These are phyloP conservation scores for Pilaira anomala DNA, from an alignment of 192 early-diverging fungal species.

Conservation along the genomic window DNA sequence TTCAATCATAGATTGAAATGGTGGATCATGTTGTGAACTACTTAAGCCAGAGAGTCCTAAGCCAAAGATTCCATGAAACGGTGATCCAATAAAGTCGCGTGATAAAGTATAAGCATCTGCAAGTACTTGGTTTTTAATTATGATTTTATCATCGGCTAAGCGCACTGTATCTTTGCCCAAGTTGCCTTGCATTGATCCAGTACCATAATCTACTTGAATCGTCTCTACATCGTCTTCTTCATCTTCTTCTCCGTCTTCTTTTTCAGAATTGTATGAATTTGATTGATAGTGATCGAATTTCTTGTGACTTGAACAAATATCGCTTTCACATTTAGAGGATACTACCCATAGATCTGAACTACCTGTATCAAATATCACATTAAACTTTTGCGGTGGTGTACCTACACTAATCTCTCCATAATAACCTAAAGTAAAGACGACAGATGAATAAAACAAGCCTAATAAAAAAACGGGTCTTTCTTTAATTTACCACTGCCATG, in stretches of 20 bases:
- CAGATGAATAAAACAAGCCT: too few relatives aligned
- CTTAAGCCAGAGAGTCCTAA: conserved; percentile 15
- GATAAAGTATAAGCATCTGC: conserved; percentile 19
- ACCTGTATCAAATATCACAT: conserved; percentile 72
- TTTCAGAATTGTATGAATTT: conserved; percentile 12
- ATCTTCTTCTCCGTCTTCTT: background rate
- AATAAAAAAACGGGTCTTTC: background rate
- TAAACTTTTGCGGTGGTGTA: conserved; percentile 63
- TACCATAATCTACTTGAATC: conserved; percentile 27
- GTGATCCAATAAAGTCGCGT: conserved; percentile 18
- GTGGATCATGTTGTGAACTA: conserved; percentile 9
- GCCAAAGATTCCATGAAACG: conserved; percentile 33
- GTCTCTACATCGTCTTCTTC: background rate
- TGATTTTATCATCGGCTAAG: conserved; percentile 9
- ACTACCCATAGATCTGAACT: conserved; percentile 68
- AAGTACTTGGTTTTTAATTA: conserved; percentile 1
- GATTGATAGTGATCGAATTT: conserved; percentile 24
- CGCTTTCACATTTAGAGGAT: conserved; percentile 37
- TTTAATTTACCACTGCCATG: conserved; percentile 16
- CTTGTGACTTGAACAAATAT: conserved; percentile 26
- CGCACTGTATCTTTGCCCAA: conserved; percentile 23
- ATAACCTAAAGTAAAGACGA: too few relatives aligned
- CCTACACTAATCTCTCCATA: conserved; percentile 47
- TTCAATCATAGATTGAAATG: conserved; percentile 23
- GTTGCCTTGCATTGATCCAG: conserved; percentile 16